A percentile compares a stretch with the other conserved stretches of the same genome.
Conservation (phyloP, 108 stramenopile genomes). For the Pseudonitzschia multistriata region DNA sequence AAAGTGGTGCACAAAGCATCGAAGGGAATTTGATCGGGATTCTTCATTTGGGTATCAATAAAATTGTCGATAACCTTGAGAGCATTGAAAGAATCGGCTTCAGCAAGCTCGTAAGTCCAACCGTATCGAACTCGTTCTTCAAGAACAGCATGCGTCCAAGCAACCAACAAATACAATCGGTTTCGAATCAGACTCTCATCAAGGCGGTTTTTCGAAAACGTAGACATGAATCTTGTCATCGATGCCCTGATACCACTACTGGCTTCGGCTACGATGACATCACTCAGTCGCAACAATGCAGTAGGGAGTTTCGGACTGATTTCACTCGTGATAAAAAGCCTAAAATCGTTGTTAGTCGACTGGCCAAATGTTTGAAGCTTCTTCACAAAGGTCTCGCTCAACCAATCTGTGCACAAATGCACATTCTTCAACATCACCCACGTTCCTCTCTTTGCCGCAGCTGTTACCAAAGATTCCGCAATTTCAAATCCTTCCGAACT, state of each 20-base stretch:
- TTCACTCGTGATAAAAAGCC: conserved; percentile 93
- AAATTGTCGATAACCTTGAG: conserved; percentile 87
- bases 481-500: conserved; percentile 86
- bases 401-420: conserved; percentile 97
- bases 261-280: conserved; percentile 90
- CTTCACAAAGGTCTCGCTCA: conserved; percentile 92
- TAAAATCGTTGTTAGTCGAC: conserved; percentile 73
- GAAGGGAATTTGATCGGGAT: conserved; percentile 86
- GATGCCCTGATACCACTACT: conserved; percentile 93
- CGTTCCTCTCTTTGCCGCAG: conserved; percentile 80
- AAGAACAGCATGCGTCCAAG: conserved; percentile 95
- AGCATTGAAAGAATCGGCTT: conserved; percentile 92
- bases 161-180: conserved; percentile 89
- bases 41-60: conserved; percentile 46
- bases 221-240: conserved; percentile 84
- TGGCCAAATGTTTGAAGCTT: conserved; percentile 78
- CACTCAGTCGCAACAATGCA: conserved; percentile 75
- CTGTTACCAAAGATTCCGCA: conserved; percentile 78
- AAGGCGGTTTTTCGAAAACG: conserved; percentile 67
- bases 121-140: conserved; percentile 97
- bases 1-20: conserved; percentile 83
- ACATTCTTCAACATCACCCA: conserved; percentile 99
- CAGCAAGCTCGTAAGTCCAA: conserved; percentile 97
- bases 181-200: conserved; percentile 56
- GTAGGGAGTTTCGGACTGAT: conserved; percentile 81